Base-by-base conservation (phyloP, 305 asterid genomes). In the Fraxinus baroniana region DNA sequence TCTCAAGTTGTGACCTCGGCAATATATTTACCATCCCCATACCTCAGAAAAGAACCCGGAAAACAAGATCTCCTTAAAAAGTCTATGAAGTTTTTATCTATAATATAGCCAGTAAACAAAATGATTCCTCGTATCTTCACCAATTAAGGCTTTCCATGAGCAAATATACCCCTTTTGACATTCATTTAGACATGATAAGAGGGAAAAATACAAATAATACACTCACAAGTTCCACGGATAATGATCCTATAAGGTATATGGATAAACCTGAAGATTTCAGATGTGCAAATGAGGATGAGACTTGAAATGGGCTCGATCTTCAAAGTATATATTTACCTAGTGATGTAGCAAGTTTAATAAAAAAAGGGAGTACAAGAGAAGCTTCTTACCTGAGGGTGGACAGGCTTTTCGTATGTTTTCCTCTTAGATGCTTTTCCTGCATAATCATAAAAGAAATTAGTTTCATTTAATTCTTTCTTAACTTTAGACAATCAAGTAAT, bases 381-480 rank as follows among this genome's bases (percentile, higher is more conserved):
- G 78, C 78, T 80, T 60, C 95, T 86, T 90, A 93, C 98, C 78
- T 76, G 73, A 81, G 89, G 70, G 35, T 80, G 72, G 15, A 78
- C 85, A 73, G 80, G 85, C 87, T 88, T 85, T 78, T 86, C 83
- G 8, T 83, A 81, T 52, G 85, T 78, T 81, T 80, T 88, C 82
- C 82, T 80, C 80, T 85, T 83, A 30, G 81, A 41, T 20, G 26
- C 84, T 64, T 74, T 87, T 77, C 89, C 98, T 94, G 93, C 85
- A 89, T 80, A 35, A 84, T 78, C 71, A 57, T 37, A 77, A 78
- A 77, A 49, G 68, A 49, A 36, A 20, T 15, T 28, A 39, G 36
- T 17, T 57, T 37, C 28, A 75, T 2, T 18, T 62, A 77, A 68
- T 32, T 72, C 64, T 15, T 33, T 24, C 8, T 24, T 5, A 9